Conservation (phyloP, 2,329 filamentous ascomycete species). For the Xylaria digitata region DNA sequence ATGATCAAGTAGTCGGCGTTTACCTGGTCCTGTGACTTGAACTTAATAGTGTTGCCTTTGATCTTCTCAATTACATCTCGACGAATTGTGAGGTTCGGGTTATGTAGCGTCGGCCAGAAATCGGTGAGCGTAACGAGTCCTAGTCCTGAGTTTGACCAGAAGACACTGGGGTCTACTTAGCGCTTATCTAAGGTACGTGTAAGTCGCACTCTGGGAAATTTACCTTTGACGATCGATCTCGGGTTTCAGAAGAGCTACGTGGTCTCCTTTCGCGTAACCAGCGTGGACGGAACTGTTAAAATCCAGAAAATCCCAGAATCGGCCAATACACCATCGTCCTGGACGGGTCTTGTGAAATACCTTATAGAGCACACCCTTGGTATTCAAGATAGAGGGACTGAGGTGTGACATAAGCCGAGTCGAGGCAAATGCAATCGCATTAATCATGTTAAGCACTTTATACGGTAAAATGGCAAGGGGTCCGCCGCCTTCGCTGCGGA, state of each 20-base stretch:
- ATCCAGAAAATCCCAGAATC: slow-evolving; percentile 43
- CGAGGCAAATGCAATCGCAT: slow-evolving; percentile 41
- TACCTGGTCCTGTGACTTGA: slow-evolving; percentile 35
- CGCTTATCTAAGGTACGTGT: neutral
- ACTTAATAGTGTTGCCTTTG: slow-evolving; percentile 36
- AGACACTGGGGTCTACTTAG: slow-evolving; percentile 38
- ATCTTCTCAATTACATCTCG: slow-evolving; percentile 37
- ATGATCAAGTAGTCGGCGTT: slow-evolving; percentile 44
- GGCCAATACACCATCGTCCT: slow-evolving; percentile 39
- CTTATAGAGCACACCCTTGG: slow-evolving; percentile 36
- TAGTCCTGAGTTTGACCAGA: slow-evolving; percentile 44
- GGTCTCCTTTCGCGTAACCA: slow-evolving; percentile 41
- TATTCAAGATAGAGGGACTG: slow-evolving; percentile 43
- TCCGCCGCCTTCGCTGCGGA: slow-evolving; percentile 43
- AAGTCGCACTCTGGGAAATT: neutral
- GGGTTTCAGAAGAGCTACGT: slow-evolving; percentile 40
- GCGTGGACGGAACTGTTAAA: slow-evolving; percentile 39
- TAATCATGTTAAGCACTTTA: slow-evolving; percentile 39
- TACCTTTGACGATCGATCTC: slow-evolving; percentile 46
- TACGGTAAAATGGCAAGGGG: slow-evolving; percentile 42
- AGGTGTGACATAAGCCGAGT: slow-evolving; percentile 43
- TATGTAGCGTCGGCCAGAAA: slow-evolving; percentile 45
- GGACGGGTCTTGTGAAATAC: slow-evolving; percentile 36
- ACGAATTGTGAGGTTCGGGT: slow-evolving; percentile 36
- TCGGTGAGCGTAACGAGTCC: slow-evolving; percentile 41